Evolutionary conservation across 2,329 filamentous ascomycete species (phyloP).

Genomic region (Beauveria varroae): DNA sequence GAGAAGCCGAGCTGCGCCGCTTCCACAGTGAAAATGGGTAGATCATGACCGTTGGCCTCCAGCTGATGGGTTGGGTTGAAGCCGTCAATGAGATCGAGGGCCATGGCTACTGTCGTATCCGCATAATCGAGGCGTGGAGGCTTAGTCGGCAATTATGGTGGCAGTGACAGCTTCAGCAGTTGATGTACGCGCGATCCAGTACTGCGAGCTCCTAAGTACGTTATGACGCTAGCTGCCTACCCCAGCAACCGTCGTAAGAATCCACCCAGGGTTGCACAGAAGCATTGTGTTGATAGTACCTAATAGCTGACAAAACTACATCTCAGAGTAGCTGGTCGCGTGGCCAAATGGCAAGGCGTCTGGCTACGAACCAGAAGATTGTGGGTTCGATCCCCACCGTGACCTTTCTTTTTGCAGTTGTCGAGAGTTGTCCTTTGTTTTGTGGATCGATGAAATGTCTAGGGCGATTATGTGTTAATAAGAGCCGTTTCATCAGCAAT

Average conservation of each 20-base stretch:
- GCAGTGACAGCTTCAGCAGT: background rate
- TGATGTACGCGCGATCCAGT: background rate
- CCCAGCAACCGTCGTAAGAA: background rate
- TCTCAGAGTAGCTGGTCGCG: constrained; percentile 6
- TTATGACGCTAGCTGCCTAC: constrained; percentile 2
- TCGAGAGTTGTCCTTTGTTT: background rate
- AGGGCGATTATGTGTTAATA: background rate
- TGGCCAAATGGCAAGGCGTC: constrained; percentile 15
- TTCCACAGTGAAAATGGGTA: constrained; percentile 93
- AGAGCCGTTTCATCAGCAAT: background rate
- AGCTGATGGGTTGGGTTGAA: constrained; percentile 59
- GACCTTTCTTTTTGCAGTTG: constrained; percentile 10
- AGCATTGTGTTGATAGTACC: background rate
- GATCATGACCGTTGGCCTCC: constrained; percentile 50
- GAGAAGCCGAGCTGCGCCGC: constrained; percentile 90
- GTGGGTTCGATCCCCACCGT: constrained; percentile 15
- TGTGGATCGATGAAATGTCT: background rate
- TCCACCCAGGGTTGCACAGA: background rate
- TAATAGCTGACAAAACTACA: background rate
- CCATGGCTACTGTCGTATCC: constrained; percentile 21
- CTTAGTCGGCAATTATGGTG: background rate
- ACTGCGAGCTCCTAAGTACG: background rate
- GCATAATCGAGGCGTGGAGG: background rate
- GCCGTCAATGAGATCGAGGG: constrained; percentile 45
- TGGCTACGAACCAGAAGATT: constrained; percentile 15